Evolutionary conservation across 2,329 filamentous ascomycete species (phyloP).

Genomic region (Pseudogymnoascus sp.): DNA sequence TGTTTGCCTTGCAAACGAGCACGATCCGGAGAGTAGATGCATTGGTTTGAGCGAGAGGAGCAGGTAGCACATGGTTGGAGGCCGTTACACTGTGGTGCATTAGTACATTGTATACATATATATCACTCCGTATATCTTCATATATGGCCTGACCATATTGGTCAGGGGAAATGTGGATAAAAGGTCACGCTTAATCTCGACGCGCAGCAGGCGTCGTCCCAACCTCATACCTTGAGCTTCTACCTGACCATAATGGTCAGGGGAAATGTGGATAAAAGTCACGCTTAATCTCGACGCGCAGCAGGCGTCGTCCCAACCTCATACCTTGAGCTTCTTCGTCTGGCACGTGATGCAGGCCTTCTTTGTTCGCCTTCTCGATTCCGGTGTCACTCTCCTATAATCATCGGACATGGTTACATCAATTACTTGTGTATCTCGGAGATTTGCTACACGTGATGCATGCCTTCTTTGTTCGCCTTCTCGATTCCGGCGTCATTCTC

Average conservation of each 20-base stretch:
- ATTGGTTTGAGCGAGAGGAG: slow-evolving; percentile 8
- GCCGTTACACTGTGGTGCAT: slow-evolving; percentile 11
- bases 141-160: neutral
- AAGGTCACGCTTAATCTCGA: neutral
- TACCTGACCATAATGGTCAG: neutral
- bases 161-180: neutral
- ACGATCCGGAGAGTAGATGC: slow-evolving; percentile 8
- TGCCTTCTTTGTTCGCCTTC: neutral
- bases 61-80: slow-evolving; percentile 10
- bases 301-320: neutral
- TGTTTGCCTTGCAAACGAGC: neutral
- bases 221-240: neutral
- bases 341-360: neutral
- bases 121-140: neutral
- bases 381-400: too few species aligned
- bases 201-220: neutral
- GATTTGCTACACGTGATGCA: neutral
- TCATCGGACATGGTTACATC: too few species aligned
- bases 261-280: neutral
- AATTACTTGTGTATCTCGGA: too few species aligned
- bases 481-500: too few species aligned
- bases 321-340: neutral
- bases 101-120: neutral
- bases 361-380: neutral
- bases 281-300: neutral